Evolutionary conservation across 805 yeast genomes (phyloP).

Genomic region (Peterozyma toletana): DNA sequence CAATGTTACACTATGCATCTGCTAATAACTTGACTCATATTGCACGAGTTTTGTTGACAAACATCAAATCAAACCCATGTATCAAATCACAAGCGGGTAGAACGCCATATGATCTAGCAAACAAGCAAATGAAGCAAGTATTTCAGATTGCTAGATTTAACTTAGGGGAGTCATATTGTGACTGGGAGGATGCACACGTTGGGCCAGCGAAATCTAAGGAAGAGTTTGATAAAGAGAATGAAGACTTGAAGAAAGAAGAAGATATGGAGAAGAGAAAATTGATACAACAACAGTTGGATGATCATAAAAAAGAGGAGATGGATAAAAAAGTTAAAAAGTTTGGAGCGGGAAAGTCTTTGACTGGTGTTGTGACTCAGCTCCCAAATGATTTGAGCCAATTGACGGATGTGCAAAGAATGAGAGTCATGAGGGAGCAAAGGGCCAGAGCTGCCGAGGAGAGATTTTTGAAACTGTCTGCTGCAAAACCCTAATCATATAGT

Average conservation of each 20-base stretch:
- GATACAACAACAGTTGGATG: conserved; percentile 36
- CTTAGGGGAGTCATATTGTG: conserved; percentile 61
- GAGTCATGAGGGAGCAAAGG: conserved; percentile 86
- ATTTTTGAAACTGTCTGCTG: conserved; percentile 3
- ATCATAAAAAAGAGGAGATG: conserved; percentile 31
- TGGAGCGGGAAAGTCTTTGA: conserved; percentile 29
- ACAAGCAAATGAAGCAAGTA: conserved; percentile 35
- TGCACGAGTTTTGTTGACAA: conserved; percentile 54
- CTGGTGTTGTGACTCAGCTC: conserved; percentile 13
- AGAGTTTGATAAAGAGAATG: conserved; percentile 38
- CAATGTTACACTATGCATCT: conserved; percentile 74
- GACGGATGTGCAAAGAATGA: conserved; percentile 55
- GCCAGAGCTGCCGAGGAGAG: conserved; percentile 97
- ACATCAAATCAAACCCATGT: conserved; percentile 67
- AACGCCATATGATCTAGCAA: conserved; percentile 61
- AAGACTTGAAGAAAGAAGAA: conserved; percentile 27
- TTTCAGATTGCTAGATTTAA: conserved; percentile 64
- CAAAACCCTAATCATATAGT: too few species aligned
- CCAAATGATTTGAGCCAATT: conserved; percentile 19
- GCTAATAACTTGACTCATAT: conserved; percentile 59
- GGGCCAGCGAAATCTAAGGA: conserved; percentile 54
- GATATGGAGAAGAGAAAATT: conserved; percentile 29
- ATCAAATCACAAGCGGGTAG: conserved; percentile 43
- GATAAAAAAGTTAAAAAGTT: conserved; percentile 16
- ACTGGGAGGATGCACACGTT: conserved; percentile 67